These are phyloP conservation scores for Populus deltoides DNA, from an alignment of 345 rosid species.

Conservation along the genomic window DNA sequence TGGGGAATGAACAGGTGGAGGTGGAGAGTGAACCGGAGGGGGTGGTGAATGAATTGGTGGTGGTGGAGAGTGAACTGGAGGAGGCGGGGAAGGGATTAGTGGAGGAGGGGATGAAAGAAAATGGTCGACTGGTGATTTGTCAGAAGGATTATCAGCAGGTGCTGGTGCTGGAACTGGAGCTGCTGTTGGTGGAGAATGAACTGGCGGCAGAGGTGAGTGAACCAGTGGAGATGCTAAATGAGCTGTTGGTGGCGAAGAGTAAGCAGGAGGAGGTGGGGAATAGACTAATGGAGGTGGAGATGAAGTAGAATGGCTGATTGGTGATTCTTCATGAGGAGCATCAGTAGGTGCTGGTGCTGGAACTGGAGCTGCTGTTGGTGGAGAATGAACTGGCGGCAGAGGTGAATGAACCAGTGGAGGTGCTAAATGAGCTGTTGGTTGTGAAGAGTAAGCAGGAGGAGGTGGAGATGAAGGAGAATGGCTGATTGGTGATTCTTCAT, in stretches of 20 bases:
- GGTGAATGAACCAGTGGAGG: slow-evolving; percentile 25
- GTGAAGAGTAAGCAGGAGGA: slow-evolving; percentile 22
- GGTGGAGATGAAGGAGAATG: slow-evolving; percentile 20
- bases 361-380: slow-evolving; percentile 4
- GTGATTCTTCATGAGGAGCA: slow-evolving; percentile 10
- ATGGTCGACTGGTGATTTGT: background rate
- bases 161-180: slow-evolving; percentile 11
- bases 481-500: slow-evolving; percentile 15
- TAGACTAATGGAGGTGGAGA: slow-evolving; percentile 22
- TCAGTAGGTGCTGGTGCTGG: slow-evolving; percentile 9
- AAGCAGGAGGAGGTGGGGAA: slow-evolving; percentile 29
- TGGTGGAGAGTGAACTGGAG: slow-evolving; percentile 19
- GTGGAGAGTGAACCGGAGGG: slow-evolving; percentile 24
- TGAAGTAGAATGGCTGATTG: slow-evolving; percentile 9
- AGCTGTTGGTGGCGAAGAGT: slow-evolving; percentile 21
- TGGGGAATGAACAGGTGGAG: slow-evolving; percentile 6
- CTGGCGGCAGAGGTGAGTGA: slow-evolving; percentile 18
- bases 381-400: slow-evolving; percentile 13
- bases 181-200: slow-evolving; percentile 2
- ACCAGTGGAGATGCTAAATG: slow-evolving; percentile 26
- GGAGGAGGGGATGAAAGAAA: background rate
- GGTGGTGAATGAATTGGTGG: slow-evolving; percentile 17
- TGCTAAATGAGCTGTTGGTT: slow-evolving; percentile 20
- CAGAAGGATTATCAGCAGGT: background rate
- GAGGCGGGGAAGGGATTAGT: slow-evolving; percentile 15